phyloP scores from a whole-genome alignment of 257 asterid species.

The Haberlea rhodopensis region DNA sequence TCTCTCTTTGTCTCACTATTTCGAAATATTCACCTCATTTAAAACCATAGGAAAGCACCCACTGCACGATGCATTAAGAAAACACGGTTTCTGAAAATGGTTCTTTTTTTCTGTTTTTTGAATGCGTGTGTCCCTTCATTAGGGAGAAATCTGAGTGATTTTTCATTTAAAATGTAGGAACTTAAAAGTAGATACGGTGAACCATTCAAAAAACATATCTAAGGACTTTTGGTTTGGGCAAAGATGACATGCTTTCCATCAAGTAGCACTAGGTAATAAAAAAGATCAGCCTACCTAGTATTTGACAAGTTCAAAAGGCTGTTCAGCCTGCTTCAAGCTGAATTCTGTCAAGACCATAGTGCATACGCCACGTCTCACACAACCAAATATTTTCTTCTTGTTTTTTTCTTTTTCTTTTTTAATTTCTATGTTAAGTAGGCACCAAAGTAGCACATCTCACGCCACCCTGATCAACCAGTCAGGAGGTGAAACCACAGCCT shows the following conservation, averaged over 20 bases:
- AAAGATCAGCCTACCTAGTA: neutral
- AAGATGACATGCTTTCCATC: neutral
- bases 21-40: neutral
- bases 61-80: conserved; percentile 1
- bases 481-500: neutral
- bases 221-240: neutral
- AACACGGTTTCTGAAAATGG: neutral
- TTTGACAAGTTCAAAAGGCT: neutral
- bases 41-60: neutral
- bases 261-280: neutral
- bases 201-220: neutral
- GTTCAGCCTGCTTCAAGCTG: neutral
- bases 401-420: neutral
- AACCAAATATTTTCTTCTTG: neutral
- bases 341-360: neutral
- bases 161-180: neutral
- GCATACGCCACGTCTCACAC: neutral
- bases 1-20: too few relatives aligned
- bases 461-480: neutral
- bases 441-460: neutral
- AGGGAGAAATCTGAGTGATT: neutral
- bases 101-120: neutral
- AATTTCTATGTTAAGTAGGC: neutral
- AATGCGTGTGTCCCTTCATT: neutral
- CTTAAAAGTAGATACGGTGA: neutral